Base-by-base conservation (phyloP, 352 stramenopile genomes). In the Pythium scleroteichum region DNA sequence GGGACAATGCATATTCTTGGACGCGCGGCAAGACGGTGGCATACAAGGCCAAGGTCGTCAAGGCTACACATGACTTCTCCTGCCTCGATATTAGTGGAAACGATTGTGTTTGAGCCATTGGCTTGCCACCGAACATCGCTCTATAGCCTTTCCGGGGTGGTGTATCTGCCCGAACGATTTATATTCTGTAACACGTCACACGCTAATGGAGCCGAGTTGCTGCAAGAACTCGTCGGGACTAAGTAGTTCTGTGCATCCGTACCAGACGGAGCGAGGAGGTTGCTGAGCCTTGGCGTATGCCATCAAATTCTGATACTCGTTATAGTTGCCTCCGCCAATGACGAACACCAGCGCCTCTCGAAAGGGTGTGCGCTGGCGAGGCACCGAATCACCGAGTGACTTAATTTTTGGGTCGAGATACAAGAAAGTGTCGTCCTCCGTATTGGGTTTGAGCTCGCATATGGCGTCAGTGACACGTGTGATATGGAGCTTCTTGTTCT, bases 371-470 rank as follows among this genome's bases (percentile, higher is more conserved):
- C 83, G 78, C 65, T 93, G 85, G 35, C 85, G 69, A 3, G 85
- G 85, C 22, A 94, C 79, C 17, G 40, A 19, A 9, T 88, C 68
- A 5, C 85, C 77, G 27, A 79, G 69, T 16, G 69, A 81, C 53
- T 91, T 92, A 57, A 94, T 93, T 78, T 94, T 94, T n/a, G 85
- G 85, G 56, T 94, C 85, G 69, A 94, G 70, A 51, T 94, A 94
- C 51, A 94, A 58, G 48, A 89, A 94, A 33, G 67, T 81, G 20
- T 94, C 85, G 68, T 94, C 85, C 64, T 94, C 85, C 2, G 83
- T 94, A 66, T 82, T 88, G 2, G 82, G 77, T 42, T 80, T 76
- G 59, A 94, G 73, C 48, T 94, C 85, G 59, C 83, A 93, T 66
- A 94, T 91, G 33, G 82, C 82, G 35, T 94, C 85, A 3, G 77